Evolutionary conservation across 352 stramenopile species (phyloP).

Genomic region (Aphanomyces euteiches): DNA sequence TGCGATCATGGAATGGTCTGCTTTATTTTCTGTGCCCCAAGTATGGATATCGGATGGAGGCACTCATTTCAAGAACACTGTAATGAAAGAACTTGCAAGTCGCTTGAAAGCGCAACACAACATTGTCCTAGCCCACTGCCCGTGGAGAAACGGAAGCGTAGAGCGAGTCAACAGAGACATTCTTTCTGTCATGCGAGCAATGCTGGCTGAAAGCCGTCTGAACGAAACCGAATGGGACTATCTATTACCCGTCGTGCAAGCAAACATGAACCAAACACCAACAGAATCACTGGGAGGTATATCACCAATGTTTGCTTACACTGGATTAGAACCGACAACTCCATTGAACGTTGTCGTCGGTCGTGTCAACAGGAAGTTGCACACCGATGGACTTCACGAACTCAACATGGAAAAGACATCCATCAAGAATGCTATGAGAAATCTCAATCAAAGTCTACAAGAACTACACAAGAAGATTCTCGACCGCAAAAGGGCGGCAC

Average conservation of each 20-base stretch:
- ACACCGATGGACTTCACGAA: not conserved
- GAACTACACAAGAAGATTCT: conserved; percentile 27
- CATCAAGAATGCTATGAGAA: not conserved
- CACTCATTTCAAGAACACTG: conserved; percentile 39
- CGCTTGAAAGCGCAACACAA: conserved; percentile 28
- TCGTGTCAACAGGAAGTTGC: not conserved
- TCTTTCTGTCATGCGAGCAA: conserved; percentile 32
- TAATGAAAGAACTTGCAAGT: conserved; percentile 31
- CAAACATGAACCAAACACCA: conserved; percentile 38
- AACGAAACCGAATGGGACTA: conserved; percentile 31
- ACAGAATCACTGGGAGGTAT: conserved; percentile 27
- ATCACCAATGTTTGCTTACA: conserved; percentile 35
- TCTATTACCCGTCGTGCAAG: conserved; percentile 32
- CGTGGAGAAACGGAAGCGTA: conserved; percentile 38
- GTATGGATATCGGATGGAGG: conserved; percentile 36
- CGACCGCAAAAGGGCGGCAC: conserved; percentile 22
- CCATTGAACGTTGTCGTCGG: conserved; percentile 19
- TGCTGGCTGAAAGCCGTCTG: conserved; percentile 33
- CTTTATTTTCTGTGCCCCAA: conserved; percentile 34
- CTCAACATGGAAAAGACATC: conserved; percentile 1
- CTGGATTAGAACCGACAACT: conserved; percentile 20
- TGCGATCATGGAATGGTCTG: conserved; percentile 35
- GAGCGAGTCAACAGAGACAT: conserved; percentile 38
- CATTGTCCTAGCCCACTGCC: conserved; percentile 36
- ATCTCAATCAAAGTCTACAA: conserved; percentile 9